Percentiles rank a stretch among this genome's conserved stretches.
Evolutionary conservation across 129 eudicot species (phyloP).

Genomic region (Escallonia herrerae): DNA sequence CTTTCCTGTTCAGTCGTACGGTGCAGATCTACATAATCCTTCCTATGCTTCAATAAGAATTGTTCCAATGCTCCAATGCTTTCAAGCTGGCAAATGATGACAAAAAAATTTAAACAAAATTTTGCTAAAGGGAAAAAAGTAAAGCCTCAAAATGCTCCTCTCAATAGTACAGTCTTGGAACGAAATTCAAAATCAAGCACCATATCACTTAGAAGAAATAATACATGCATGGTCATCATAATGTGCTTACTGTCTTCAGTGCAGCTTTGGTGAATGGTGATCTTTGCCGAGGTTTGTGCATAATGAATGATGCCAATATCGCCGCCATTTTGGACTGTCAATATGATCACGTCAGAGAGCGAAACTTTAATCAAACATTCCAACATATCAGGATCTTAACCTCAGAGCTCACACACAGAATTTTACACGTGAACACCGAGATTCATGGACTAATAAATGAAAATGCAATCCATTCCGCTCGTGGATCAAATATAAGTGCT

Average conservation of each 20-base stretch:
- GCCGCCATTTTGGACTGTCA: conserved; percentile 87
- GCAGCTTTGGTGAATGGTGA: conserved; percentile 73
- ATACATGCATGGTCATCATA: background rate
- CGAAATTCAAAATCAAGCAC: background rate
- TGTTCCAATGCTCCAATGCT: conserved; percentile 73
- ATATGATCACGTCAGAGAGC: conserved; percentile 15
- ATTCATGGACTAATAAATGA: background rate
- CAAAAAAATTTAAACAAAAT: background rate
- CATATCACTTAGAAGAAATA: background rate
- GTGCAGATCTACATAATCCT: conserved; percentile 85
- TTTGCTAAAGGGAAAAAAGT: background rate
- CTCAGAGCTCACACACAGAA: background rate
- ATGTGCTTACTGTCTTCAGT: conserved; percentile 56
- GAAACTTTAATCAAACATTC: background rate
- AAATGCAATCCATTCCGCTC: too few species aligned
- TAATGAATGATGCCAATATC: conserved; percentile 79
- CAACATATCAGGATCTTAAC: background rate
- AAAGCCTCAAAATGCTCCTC: background rate
- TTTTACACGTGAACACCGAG: background rate
- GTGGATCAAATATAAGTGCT: background rate
- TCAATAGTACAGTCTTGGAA: background rate
- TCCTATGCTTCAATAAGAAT: conserved; percentile 79
- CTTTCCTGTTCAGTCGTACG: conserved; percentile 93
- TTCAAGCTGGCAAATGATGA: conserved; percentile 56
- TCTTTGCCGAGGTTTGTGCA: conserved; percentile 80